phyloP scores from a whole-genome alignment of 2,329 filamentous ascomycete species.

The Neofusicoccum sp. region DNA sequence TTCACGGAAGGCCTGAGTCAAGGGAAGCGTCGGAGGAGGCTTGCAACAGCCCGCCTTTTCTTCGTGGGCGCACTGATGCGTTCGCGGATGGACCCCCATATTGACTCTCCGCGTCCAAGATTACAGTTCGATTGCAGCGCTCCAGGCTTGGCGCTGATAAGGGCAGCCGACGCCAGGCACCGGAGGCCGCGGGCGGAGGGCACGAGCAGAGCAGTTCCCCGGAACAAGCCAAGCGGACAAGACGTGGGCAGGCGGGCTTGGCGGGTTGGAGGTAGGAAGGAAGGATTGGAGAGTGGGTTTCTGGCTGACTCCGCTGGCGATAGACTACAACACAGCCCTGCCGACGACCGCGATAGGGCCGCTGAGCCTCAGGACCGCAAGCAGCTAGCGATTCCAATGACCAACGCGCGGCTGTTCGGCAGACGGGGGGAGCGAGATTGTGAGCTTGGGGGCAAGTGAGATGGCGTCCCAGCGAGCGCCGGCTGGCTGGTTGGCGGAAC shows the following conservation, averaged over 20 bases:
- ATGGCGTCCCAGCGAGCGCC: background rate
- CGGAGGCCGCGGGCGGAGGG: background rate
- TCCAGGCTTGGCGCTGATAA: slow-evolving; percentile 9
- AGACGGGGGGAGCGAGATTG: too few relatives aligned
- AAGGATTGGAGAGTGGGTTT: background rate
- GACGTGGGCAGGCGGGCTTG: slow-evolving; percentile 5
- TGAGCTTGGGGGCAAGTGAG: background rate
- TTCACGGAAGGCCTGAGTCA: background rate
- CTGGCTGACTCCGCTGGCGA: background rate
- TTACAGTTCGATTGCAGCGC: background rate
- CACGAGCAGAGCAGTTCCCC: background rate
- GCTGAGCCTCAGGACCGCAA: background rate
- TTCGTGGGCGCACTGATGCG: too few relatives aligned
- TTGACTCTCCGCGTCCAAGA: background rate
- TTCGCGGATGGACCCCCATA: background rate
- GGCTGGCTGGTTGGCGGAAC: slow-evolving; percentile 1
- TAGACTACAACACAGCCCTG: background rate
- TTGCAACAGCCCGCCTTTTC: too few relatives aligned
- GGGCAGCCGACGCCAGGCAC: background rate
- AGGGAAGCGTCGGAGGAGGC: too few relatives aligned
- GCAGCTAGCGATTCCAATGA: background rate
- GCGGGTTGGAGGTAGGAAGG: background rate
- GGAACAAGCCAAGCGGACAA: slow-evolving; percentile 10
- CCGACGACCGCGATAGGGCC: background rate
- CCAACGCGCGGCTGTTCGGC: background rate